A percentile compares a stretch with the other conserved stretches of the same genome.
Conservation (phyloP, 176 grass and related monocot genomes). For the Hordeum vulgare region DNA sequence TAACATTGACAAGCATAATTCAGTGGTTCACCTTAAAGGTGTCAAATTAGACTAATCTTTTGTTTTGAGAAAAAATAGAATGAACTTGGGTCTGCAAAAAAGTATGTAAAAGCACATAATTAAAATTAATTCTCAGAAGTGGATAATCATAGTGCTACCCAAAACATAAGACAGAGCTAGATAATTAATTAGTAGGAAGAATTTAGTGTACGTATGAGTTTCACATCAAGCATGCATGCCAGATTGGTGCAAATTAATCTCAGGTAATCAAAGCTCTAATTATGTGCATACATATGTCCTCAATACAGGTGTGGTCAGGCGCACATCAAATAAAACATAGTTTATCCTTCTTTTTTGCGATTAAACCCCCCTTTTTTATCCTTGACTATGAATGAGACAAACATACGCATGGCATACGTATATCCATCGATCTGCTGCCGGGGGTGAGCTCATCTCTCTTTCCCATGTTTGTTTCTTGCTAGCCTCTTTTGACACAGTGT, state of each 20-base stretch:
- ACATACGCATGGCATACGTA: not conserved
- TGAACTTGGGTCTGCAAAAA: not conserved
- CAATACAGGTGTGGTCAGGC: not conserved
- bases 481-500: conserved; percentile 5
- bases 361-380: not conserved
- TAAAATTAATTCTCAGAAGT: not conserved
- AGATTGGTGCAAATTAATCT: not conserved
- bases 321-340: conserved; percentile 22
- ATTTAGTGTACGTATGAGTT: not conserved
- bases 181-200: not conserved
- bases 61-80: not conserved
- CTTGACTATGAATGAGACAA: not conserved
- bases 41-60: not conserved
- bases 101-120: not conserved
- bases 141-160: not conserved
- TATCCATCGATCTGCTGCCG: not conserved
- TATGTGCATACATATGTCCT: not conserved
- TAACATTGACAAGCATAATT: not conserved
- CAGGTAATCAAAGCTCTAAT: not conserved
- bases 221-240: not conserved
- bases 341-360: not conserved
- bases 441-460: not conserved
- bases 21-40: not conserved
- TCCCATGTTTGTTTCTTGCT: not conserved
- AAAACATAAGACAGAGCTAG: not conserved